Percentiles rank a stretch among this genome's conserved stretches.
Conservation (phyloP, 257 asterid species). For the Agastache rugosa region DNA sequence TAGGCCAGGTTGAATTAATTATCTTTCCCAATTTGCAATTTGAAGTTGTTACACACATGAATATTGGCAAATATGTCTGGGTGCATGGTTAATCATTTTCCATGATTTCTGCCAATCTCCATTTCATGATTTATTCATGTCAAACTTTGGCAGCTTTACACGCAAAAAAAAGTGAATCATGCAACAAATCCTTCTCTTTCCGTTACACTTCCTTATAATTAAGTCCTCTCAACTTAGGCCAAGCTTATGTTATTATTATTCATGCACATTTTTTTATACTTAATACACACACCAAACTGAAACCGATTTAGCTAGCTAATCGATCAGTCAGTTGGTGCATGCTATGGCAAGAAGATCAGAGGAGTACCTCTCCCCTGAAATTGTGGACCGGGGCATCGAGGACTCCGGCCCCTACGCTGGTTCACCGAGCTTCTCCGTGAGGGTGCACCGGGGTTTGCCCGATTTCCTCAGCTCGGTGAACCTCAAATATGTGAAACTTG, state of each 20-base stretch:
- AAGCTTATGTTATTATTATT: background rate
- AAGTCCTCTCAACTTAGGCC: background rate
- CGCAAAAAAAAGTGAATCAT: conserved; percentile 30
- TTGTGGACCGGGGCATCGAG: conserved; percentile 50
- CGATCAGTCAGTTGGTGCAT: background rate
- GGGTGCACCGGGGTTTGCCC: conserved; percentile 64
- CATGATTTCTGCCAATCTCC: too few species aligned
- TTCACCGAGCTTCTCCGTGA: conserved; percentile 53
- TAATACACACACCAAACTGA: background rate
- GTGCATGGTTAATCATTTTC: too few species aligned
- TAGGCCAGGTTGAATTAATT: too few species aligned
- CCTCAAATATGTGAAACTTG: conserved; percentile 64
- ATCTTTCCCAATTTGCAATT: too few species aligned
- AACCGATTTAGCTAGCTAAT: background rate
- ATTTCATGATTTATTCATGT: too few species aligned
- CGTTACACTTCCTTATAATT: conserved; percentile 30
- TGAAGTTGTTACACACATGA: too few species aligned
- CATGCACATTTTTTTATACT: background rate
- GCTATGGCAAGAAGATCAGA: conserved; percentile 46
- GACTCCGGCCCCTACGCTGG: conserved; percentile 58
- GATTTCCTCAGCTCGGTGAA: conserved; percentile 62
- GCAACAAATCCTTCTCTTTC: conserved; percentile 40
- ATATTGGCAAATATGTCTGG: too few species aligned
- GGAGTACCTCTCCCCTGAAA: conserved; percentile 60
- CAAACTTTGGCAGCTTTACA: too few species aligned